phyloP scores from a whole-genome alignment of 768 basidiomycete genomes.

The Tricholoma flavovirens region DNA sequence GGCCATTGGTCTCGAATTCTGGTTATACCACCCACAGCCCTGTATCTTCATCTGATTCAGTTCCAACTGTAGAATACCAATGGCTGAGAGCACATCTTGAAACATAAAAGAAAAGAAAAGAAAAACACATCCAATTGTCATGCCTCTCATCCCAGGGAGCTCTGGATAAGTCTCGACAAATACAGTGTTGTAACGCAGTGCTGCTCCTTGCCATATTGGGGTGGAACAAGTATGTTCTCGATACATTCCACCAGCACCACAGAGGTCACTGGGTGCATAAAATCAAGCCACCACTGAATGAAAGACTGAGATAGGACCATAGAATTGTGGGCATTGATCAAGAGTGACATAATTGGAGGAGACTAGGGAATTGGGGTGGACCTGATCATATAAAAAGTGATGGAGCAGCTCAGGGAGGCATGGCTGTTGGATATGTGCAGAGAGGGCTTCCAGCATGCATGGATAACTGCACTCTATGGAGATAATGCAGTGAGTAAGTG shows the following conservation, averaged over 20 bases:
- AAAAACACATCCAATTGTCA: not conserved
- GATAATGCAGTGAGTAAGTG: too few species aligned
- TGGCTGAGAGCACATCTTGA: not conserved
- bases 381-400: not conserved
- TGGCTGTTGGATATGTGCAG: not conserved
- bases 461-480: too few species aligned
- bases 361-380: not conserved
- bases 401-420: not conserved
- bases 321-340: not conserved
- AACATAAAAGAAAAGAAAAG: not conserved
- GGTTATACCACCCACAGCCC: not conserved
- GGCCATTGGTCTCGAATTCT: not conserved
- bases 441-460: too few species aligned
- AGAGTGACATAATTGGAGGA: not conserved
- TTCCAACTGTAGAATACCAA: not conserved
- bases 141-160: not conserved
- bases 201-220: not conserved
- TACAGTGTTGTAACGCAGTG: not conserved
- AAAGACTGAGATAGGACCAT: not conserved
- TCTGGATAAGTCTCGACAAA: constrained; percentile 1
- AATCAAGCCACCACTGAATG: not conserved
- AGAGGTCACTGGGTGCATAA: not conserved
- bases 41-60: not conserved
- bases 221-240: not conserved
- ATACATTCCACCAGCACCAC: too few species aligned